A percentile compares a stretch with the other conserved stretches of the same genome.
These are phyloP conservation scores for Fusarium proliferatum DNA, from an alignment of 2,329 filamentous ascomycete species.

Conservation along the genomic window DNA sequence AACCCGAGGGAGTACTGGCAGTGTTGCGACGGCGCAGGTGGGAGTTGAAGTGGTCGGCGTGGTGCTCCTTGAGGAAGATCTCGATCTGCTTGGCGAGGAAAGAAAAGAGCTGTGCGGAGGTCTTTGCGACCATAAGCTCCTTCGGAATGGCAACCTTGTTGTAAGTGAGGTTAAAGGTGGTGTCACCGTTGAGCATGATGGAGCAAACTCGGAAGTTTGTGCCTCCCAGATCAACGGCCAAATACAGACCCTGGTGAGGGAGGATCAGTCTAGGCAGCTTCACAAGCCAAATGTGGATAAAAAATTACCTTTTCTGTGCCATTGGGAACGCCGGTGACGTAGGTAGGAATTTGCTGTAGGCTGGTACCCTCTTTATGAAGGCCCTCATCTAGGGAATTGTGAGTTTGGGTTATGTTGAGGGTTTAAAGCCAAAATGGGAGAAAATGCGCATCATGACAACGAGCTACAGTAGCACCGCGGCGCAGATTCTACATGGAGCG, in stretches of 20 bases:
- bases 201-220: conserved; percentile 99
- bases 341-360: conserved; percentile 95
- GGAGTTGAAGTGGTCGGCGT: conserved; percentile 84
- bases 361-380: conserved; percentile 80
- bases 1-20: conserved; percentile 67
- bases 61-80: conserved; percentile 85
- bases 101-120: conserved; percentile 85
- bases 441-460: conserved; percentile 24
- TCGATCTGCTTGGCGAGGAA: conserved; percentile 96
- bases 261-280: conserved; percentile 13
- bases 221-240: conserved; percentile 96
- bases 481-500: conserved; percentile 10
- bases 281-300: neutral
- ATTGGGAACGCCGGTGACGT: conserved; percentile 95
- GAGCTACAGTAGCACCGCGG: conserved; percentile 7
- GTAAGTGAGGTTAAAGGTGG: conserved; percentile 92
- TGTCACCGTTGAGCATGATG: conserved; percentile 91
- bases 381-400: conserved; percentile 75
- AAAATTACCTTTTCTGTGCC: conserved; percentile 89
- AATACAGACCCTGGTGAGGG: conserved; percentile 80
- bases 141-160: conserved; percentile 92
- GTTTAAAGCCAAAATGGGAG: conserved; percentile 7
- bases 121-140: conserved; percentile 89
- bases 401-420: conserved; percentile 22
- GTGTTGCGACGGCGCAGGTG: conserved; percentile 74